These are phyloP conservation scores for Aspergillus sp. DNA, from an alignment of 2,329 filamentous ascomycete genomes.

Conservation along the genomic window DNA sequence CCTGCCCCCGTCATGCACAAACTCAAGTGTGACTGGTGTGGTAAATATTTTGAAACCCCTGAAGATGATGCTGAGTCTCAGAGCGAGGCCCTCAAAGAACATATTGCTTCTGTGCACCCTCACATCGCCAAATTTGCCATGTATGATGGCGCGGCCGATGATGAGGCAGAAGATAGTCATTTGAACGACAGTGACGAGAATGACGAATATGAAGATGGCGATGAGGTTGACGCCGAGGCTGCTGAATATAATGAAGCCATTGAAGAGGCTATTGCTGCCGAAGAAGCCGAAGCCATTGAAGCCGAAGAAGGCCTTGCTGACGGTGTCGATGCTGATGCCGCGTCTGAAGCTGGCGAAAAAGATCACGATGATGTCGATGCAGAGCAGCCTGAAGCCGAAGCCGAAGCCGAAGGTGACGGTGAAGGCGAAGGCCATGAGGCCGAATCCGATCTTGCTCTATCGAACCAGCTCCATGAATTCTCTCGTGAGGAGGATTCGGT, in stretches of 20 bases:
- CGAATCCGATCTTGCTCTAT: slow-evolving; percentile 10
- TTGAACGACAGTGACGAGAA: slow-evolving; percentile 8
- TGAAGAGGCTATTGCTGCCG: slow-evolving; percentile 12
- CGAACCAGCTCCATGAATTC: slow-evolving; percentile 13
- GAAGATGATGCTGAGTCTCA: slow-evolving; percentile 18
- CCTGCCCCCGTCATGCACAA: slow-evolving; percentile 21
- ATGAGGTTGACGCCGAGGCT: slow-evolving; percentile 11
- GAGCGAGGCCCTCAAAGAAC: slow-evolving; percentile 26
- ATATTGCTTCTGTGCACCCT: slow-evolving; percentile 30
- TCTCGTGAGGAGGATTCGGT: slow-evolving; percentile 16
- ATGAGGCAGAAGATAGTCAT: slow-evolving; percentile 9
- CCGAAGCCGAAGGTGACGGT: slow-evolving; percentile 8
- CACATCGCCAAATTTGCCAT: slow-evolving; percentile 20
- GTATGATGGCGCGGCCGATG: slow-evolving; percentile 20
- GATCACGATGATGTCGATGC: slow-evolving; percentile 12
- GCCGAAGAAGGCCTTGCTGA: slow-evolving; percentile 1
- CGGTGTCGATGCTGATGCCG: slow-evolving; percentile 5
- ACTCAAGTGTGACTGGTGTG: slow-evolving; percentile 34
- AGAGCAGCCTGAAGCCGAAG: slow-evolving; percentile 11
- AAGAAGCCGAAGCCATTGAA: slow-evolving; percentile 9
- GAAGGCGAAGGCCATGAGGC: slow-evolving; percentile 15
- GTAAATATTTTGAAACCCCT: slow-evolving; percentile 25
- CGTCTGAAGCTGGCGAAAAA: slow-evolving; percentile 7
- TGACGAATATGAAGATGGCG: slow-evolving; percentile 11
- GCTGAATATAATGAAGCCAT: slow-evolving; percentile 10